Evolutionary conservation across 495 filamentous ascomycete genomes (phyloP).

Genomic region (Apodospora peruviana): DNA sequence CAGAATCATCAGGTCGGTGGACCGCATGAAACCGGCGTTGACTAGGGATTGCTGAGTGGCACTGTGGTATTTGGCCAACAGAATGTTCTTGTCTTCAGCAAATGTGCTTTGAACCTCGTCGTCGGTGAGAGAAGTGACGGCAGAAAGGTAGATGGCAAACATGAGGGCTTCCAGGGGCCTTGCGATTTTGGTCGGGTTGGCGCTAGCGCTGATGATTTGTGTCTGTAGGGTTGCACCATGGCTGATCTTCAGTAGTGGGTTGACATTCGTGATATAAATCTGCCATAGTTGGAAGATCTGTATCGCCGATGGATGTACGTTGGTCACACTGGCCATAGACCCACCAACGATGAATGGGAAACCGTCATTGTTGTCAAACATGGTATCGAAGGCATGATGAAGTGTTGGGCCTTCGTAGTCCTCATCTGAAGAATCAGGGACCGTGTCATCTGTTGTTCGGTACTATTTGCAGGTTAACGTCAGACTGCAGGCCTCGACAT

Average conservation of each 20-base stretch:
- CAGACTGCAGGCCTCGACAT: background rate
- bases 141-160: slow-evolving; percentile 53
- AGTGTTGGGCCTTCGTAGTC: slow-evolving; percentile 50
- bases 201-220: slow-evolving; percentile 44
- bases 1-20: slow-evolving; percentile 45
- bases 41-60: slow-evolving; percentile 52
- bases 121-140: slow-evolving; percentile 46
- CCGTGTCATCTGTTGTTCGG: slow-evolving; percentile 30
- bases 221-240: slow-evolving; percentile 59
- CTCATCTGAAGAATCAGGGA: slow-evolving; percentile 57
- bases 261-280: slow-evolving; percentile 61
- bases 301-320: slow-evolving; percentile 58
- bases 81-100: slow-evolving; percentile 35
- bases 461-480: slow-evolving; percentile 22
- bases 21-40: slow-evolving; percentile 52
- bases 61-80: slow-evolving; percentile 44
- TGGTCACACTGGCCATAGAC: slow-evolving; percentile 38
- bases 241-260: slow-evolving; percentile 63
- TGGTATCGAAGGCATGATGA: slow-evolving; percentile 49
- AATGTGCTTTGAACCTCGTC: slow-evolving; percentile 46
- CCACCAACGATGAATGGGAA: slow-evolving; percentile 57
- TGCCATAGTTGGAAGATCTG: slow-evolving; percentile 75
- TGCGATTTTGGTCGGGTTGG: slow-evolving; percentile 41
- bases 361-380: slow-evolving; percentile 47
- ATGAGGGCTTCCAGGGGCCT: slow-evolving; percentile 48